Conservation (phyloP, 805 yeast genomes). For the Yarrowia deformans region DNA sequence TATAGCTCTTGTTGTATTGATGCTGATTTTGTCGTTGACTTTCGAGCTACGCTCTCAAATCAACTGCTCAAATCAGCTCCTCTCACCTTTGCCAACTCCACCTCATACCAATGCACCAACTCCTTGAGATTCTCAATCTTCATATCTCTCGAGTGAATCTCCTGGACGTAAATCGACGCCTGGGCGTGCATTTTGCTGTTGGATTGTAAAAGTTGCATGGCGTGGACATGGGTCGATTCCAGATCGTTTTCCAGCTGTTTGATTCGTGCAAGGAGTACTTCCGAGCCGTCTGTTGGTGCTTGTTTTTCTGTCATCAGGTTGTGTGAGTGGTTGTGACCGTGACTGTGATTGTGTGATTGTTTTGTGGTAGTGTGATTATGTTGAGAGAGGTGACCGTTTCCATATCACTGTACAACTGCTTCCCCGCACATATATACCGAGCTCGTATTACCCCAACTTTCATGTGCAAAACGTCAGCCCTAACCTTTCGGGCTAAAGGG, state of each 20-base stretch:
- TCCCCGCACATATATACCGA: too few relatives aligned
- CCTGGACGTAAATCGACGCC: conserved; percentile 20
- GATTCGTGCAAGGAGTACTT: background rate
- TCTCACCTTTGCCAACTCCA: conserved; percentile 31
- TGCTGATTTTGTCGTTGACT: too few relatives aligned
- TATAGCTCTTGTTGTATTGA: too few relatives aligned
- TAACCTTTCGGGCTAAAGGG: too few relatives aligned
- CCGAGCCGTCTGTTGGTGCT: background rate
- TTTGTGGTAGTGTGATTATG: too few relatives aligned
- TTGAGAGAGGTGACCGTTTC: too few relatives aligned
- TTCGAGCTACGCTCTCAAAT: background rate
- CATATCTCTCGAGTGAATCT: conserved; percentile 17
- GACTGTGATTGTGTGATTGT: too few relatives aligned
- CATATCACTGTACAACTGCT: too few relatives aligned
- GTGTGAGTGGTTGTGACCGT: too few relatives aligned
- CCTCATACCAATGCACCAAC: conserved; percentile 27
- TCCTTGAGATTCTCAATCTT: conserved; percentile 18
- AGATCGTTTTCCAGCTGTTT: conserved; percentile 16
- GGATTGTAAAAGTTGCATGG: conserved; percentile 19
- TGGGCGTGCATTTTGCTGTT: conserved; percentile 18
- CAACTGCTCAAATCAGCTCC: background rate
- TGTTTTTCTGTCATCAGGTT: background rate
- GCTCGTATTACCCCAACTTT: too few relatives aligned
- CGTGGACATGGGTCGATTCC: conserved; percentile 11
- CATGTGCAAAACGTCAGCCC: too few relatives aligned